phyloP scores from a whole-genome alignment of 129 eudicot genomes.

The Glebionis coronaria region DNA sequence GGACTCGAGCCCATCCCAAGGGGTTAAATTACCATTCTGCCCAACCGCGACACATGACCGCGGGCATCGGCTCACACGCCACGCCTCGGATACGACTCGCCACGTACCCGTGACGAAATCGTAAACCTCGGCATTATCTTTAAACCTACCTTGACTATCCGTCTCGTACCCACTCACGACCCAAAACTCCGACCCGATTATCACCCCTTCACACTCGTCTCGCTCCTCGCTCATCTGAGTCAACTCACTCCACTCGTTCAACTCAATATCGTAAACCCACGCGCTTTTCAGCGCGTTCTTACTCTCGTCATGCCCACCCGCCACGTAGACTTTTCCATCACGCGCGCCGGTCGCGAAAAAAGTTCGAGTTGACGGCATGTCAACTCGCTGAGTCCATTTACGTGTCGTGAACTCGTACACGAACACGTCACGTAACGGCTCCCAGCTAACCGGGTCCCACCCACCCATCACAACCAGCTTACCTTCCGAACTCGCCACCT shows the following conservation, averaged over 20 bases:
- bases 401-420: slow-evolving; percentile 72
- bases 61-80: slow-evolving; percentile 66
- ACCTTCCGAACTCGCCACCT: slow-evolving; percentile 70
- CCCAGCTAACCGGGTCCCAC: slow-evolving; percentile 74
- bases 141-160: slow-evolving; percentile 61
- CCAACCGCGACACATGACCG: slow-evolving; percentile 53
- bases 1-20: slow-evolving; percentile 57
- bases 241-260: slow-evolving; percentile 81
- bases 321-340: slow-evolving; percentile 46
- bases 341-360: slow-evolving; percentile 65
- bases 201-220: slow-evolving; percentile 76
- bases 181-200: slow-evolving; percentile 72
- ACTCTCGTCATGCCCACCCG: slow-evolving; percentile 82
- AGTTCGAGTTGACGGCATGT: slow-evolving; percentile 72
- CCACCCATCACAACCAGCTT: slow-evolving; percentile 80
- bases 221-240: slow-evolving; percentile 68
- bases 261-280: slow-evolving; percentile 46
- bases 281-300: slow-evolving; percentile 65
- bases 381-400: slow-evolving; percentile 55
- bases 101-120: slow-evolving; percentile 45
- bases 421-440: slow-evolving; percentile 59
- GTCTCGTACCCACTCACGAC: slow-evolving; percentile 70
- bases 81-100: slow-evolving; percentile 61
- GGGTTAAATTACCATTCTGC: slow-evolving; percentile 33
- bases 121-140: slow-evolving; percentile 50